phyloP scores from a whole-genome alignment of 1,284 basidiomycete species.

The Ustilago cynodontis region DNA sequence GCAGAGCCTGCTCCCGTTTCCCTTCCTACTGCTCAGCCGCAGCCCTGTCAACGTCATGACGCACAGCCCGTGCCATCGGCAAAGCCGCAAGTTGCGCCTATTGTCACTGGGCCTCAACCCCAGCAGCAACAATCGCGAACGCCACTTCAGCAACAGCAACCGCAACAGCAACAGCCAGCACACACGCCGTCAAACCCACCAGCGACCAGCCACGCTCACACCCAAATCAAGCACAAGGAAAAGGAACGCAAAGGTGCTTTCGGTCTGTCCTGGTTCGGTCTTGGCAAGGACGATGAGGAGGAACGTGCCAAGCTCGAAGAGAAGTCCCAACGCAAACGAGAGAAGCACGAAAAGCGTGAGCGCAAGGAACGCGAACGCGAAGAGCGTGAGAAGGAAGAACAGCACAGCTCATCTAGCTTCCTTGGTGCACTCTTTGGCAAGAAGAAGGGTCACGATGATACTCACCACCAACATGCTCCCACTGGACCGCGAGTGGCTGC shows the following conservation, averaged over 20 bases:
- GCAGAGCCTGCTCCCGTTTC: background rate
- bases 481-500: constrained; percentile 11
- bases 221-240: constrained; percentile 46
- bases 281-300: constrained; percentile 66
- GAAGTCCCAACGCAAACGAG: constrained; percentile 48
- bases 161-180: constrained; percentile 12
- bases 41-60: constrained; percentile 19
- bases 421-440: constrained; percentile 63
- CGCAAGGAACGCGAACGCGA: constrained; percentile 55
- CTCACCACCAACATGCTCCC: constrained; percentile 1
- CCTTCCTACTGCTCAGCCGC: background rate
- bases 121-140: constrained; percentile 13
- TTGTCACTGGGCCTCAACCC: constrained; percentile 9
- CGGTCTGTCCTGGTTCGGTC: constrained; percentile 66
- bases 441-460: constrained; percentile 59
- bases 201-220: constrained; percentile 6
- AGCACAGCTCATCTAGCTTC: constrained; percentile 57
- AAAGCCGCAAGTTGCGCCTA: constrained; percentile 26
- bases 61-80: constrained; percentile 1
- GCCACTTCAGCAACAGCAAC: constrained; percentile 20
- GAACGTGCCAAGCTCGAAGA: constrained; percentile 47
- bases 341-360: constrained; percentile 54
- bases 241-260: constrained; percentile 64
- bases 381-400: constrained; percentile 56
- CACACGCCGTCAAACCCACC: constrained; percentile 16